phyloP scores from a whole-genome alignment of 176 grass and related monocot genomes.

The Triticum aestivum region IWGSC_CS_RefSeq_v2.1 NC_057802.1:444486774-444487273 shows the following conservation, averaged over 20 bases:
- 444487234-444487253: not conserved
- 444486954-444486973: slow-evolving; percentile 40
- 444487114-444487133: not conserved
- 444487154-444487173: not conserved
- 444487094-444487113: not conserved
- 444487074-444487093: slow-evolving; percentile 12
- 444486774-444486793: slow-evolving; percentile 22
- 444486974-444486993: slow-evolving; percentile 20
- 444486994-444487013: slow-evolving; percentile 37
- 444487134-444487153: slow-evolving; percentile 18
- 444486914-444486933: slow-evolving; percentile 20
- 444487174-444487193: not conserved
- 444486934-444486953: slow-evolving; percentile 43
- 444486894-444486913: slow-evolving; percentile 41
- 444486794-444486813: slow-evolving; percentile 43
- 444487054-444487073: not conserved
- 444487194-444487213: not conserved
- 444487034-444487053: slow-evolving; percentile 12
- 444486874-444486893: slow-evolving; percentile 18
- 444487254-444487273: not conserved
- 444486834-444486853: not conserved
- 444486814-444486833: not conserved
- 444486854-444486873: not conserved
- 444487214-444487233: not conserved
- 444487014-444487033: slow-evolving; percentile 50